Conservation (phyloP, 1,284 basidiomycete genomes). For the Tilletia caries region DNA sequence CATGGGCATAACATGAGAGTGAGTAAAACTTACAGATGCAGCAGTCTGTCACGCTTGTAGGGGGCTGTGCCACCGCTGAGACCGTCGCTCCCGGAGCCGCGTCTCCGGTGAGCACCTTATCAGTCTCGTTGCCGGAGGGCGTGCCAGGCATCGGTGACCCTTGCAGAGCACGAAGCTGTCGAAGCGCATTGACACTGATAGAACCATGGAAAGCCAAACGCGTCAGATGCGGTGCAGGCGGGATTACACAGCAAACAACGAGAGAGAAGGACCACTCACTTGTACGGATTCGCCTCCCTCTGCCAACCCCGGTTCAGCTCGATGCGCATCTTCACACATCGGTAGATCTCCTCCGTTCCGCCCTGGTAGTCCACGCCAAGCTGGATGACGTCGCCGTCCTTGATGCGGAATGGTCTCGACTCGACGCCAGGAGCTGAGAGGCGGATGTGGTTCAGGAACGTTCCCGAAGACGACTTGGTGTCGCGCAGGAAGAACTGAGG, state of each 20-base stretch:
- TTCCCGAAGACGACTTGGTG: conserved; percentile 84
- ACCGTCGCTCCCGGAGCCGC: conserved; percentile 7
- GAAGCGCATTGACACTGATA: conserved; percentile 69
- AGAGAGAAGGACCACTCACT: conserved; percentile 62
- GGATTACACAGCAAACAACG: no score
- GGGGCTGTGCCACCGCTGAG: conserved; percentile 32
- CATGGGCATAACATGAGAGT: no score
- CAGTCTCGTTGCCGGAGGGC: conserved; percentile 17
- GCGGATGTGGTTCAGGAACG: conserved; percentile 92
- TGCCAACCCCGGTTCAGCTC: conserved; percentile 83
- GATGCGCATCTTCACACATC: conserved; percentile 93
- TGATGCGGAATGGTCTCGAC: conserved; percentile 68
- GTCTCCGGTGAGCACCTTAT: background rate
- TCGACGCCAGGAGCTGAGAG: conserved; percentile 79
- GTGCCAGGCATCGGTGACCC: conserved; percentile 26
- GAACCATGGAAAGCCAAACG: no score
- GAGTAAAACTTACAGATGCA: conserved; percentile 47
- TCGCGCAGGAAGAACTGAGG: conserved; percentile 79
- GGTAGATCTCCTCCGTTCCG: conserved; percentile 93
- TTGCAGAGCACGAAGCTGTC: conserved; percentile 73
- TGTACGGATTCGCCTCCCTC: conserved; percentile 82
- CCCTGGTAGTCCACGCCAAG: conserved; percentile 98
- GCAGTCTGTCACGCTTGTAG: conserved; percentile 48
- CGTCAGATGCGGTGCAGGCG: no score
- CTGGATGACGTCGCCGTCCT: conserved; percentile 92